phyloP scores from a whole-genome alignment of 331 rosid genomes.

The Rosa hybrid region DNA sequence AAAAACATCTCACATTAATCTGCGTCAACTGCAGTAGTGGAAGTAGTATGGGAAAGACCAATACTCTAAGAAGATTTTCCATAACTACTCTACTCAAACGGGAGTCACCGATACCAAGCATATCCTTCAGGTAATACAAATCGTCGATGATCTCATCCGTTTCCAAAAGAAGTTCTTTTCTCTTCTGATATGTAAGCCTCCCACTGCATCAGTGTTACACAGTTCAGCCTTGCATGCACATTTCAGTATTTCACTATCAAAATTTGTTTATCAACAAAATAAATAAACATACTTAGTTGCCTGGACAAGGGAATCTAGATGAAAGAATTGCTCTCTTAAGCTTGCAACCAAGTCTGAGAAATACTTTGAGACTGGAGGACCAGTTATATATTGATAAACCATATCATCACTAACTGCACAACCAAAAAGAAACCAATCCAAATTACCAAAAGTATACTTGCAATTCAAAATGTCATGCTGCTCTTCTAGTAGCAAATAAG shows the following conservation, averaged over 20 bases:
- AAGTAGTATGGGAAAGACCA: slow-evolving; percentile 60
- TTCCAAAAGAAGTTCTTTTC: slow-evolving; percentile 53
- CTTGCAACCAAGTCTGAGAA: slow-evolving; percentile 64
- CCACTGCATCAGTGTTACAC: slow-evolving; percentile 50
- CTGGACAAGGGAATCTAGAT: slow-evolving; percentile 52
- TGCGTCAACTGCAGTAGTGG: slow-evolving; percentile 51
- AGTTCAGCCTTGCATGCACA: slow-evolving; percentile 14
- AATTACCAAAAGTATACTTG: slow-evolving; percentile 31
- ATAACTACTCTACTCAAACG: slow-evolving; percentile 49
- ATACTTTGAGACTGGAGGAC: slow-evolving; percentile 75
- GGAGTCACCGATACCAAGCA: slow-evolving; percentile 51
- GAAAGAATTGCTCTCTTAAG: slow-evolving; percentile 55
- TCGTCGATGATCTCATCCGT: slow-evolving; percentile 69
- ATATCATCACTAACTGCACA: slow-evolving; percentile 69
- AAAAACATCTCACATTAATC: slow-evolving; percentile 54
- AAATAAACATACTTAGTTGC: slow-evolving; percentile 47
- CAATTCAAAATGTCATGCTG: slow-evolving; percentile 7
- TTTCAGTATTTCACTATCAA: slow-evolving; percentile 1
- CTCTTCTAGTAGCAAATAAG: slow-evolving; percentile 11
- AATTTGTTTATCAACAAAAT: slow-evolving; percentile 2
- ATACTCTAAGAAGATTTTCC: slow-evolving; percentile 61
- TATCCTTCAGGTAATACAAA: slow-evolving; percentile 77
- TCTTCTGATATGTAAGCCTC: slow-evolving; percentile 38
- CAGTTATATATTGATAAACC: slow-evolving; percentile 58
- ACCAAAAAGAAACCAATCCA: slow-evolving; percentile 38